Base-by-base conservation (phyloP, 78 protist genomes). In the Dictyostelium firmibasis region DNA sequence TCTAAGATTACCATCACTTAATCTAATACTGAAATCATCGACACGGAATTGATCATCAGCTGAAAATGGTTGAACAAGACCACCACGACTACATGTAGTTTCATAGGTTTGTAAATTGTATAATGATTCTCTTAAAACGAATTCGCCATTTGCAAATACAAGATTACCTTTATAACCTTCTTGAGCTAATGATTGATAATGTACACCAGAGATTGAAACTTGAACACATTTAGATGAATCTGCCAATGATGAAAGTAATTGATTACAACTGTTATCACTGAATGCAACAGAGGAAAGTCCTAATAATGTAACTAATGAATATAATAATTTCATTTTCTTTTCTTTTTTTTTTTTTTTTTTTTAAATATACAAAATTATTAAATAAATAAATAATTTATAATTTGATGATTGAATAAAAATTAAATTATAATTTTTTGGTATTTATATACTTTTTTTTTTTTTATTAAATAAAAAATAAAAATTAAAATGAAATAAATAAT, bases 81-180 rank as follows among this genome's bases (percentile, higher is more conserved):
- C 84, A 27, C 29, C 25, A 27, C 10, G 27, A 8, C 23, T 44
- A 36, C 84, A 79, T 44, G 60, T 27, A 6, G 84, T 79, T 44
- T 79, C 84, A 79, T 79, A 79, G 7, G 84, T 79, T 79, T 79
- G 84, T 57, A 79, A 18, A 25, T 79, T 38, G 13, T 16, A n/a
- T 13, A 79, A 35, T 1, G 60, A 20, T 23, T n/a, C 84, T 9
- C 27, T 41, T 38, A 13, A 27, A 4, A 38, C 27, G 4, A 79
- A 79, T 16, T 14, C 67, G 5, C 27, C 27, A 18, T 8, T 2
- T 0, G 27, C 29, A 27, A 25, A n/a, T 6, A 35, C 20, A 9
- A 79, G 41, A 44, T 79, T 35, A 27, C 84, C 84, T 44, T 79
- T 79, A 36, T 44, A 79, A 8, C 69, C 60, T 27, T 79, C 84